Conservation (phyloP, 495 filamentous ascomycete genomes). For the Tuber calosporum region DNA sequence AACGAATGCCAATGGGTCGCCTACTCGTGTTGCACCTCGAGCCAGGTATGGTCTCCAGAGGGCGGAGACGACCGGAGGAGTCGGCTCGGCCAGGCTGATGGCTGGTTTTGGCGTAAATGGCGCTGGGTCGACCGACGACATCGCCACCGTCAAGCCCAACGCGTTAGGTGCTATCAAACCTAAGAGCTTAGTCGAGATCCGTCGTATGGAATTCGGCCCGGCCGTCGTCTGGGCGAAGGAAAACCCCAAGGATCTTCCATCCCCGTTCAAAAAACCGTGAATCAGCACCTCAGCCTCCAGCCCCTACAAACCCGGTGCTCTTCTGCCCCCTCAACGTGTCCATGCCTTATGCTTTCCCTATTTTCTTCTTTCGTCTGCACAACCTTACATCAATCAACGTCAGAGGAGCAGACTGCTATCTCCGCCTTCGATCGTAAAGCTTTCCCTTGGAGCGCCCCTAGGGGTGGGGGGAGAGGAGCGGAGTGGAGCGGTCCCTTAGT, state of each 20-base stretch:
- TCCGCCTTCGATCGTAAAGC: neutral
- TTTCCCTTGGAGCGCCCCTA: neutral
- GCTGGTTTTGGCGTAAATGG: neutral
- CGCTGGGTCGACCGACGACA: neutral
- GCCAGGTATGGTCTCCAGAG: conserved; percentile 9
- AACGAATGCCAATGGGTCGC: conserved; percentile 9
- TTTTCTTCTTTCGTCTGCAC: neutral
- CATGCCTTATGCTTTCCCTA: neutral
- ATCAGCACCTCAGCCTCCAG: neutral
- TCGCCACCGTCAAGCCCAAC: neutral
- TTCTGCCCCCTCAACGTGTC: neutral
- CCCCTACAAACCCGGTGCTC: neutral
- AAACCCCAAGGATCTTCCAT: neutral
- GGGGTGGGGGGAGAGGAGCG: neutral
- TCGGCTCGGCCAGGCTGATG: neutral
- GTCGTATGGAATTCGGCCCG: neutral
- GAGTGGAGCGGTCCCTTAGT: neutral
- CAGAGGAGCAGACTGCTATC: neutral
- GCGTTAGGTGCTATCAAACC: neutral
- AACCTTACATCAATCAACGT: neutral
- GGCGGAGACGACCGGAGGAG: conserved; percentile 13
- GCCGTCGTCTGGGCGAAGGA: neutral
- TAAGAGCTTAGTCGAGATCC: neutral
- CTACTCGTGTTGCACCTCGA: neutral
- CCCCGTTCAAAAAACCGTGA: neutral